phyloP scores from a whole-genome alignment of 78 protist genomes.

The Dictyostelium intermedium region DNA sequence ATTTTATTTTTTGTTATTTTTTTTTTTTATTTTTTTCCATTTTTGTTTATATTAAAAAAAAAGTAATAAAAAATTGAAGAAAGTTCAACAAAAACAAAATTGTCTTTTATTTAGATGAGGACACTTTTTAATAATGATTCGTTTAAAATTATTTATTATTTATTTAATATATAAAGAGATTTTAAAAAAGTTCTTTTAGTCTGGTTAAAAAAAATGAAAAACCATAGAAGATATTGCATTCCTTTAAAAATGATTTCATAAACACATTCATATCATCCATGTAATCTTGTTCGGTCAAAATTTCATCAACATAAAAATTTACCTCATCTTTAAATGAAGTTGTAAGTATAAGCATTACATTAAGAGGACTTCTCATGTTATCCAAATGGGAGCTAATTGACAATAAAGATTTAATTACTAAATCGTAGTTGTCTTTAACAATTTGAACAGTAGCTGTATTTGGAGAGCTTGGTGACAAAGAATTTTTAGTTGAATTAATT shows the following conservation, averaged over 20 bases:
- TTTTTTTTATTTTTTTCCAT: too few relatives aligned
- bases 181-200: neutral
- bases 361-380: neutral
- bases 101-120: too few relatives aligned
- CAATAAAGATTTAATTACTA: neutral
- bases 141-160: too few relatives aligned
- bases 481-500: neutral
- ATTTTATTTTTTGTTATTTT: too few relatives aligned
- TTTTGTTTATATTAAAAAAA: too few relatives aligned
- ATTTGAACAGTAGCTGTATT: neutral
- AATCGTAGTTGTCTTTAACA: neutral
- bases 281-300: neutral
- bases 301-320: neutral
- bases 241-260: neutral
- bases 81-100: too few relatives aligned
- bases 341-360: neutral
- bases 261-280: neutral
- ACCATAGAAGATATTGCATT: neutral
- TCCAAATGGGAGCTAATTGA: neutral
- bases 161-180: too few relatives aligned
- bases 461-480: neutral
- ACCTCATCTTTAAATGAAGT: neutral
- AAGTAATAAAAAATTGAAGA: too few relatives aligned
- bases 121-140: too few relatives aligned
- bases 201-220: neutral